Percentiles rank a stretch among this genome's conserved stretches.
Evolutionary conservation across 768 basidiomycete genomes (phyloP).

Genomic region (Pleurotus djamor): DNA sequence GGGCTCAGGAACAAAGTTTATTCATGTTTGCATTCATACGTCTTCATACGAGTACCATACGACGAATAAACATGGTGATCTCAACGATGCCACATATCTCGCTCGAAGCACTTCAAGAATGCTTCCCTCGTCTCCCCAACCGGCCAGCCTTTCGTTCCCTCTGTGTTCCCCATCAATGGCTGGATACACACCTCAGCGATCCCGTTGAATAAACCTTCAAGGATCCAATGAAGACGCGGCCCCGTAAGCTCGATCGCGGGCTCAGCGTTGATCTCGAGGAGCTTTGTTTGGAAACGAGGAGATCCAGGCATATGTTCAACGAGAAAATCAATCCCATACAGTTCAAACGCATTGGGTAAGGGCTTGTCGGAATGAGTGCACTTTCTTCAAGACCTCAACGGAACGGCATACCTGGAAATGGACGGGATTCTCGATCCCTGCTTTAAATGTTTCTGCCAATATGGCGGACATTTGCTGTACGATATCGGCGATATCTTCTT

Average conservation of each 20-base stretch:
- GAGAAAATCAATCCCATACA: slow-evolving; percentile 93
- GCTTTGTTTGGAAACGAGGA: slow-evolving; percentile 52
- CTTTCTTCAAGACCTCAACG: neutral
- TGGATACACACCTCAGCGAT: slow-evolving; percentile 67
- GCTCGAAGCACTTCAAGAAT: slow-evolving; percentile 69
- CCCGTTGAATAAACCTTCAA: slow-evolving; percentile 76
- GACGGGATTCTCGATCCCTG: slow-evolving; percentile 77
- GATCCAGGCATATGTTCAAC: slow-evolving; percentile 42
- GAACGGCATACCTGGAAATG: slow-evolving; percentile 71
- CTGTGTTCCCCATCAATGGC: slow-evolving; percentile 51
- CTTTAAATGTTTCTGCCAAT: slow-evolving; percentile 81
- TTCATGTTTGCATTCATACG: too few species aligned
- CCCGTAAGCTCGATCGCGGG: slow-evolving; percentile 96
- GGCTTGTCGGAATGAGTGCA: slow-evolving; percentile 42
- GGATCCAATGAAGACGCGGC: slow-evolving; percentile 72
- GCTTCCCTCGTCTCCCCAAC: slow-evolving; percentile 51
- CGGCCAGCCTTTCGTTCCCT: slow-evolving; percentile 30
- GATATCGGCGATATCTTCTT: slow-evolving; percentile 40
- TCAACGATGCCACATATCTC: slow-evolving; percentile 27
- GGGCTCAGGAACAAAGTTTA: neutral
- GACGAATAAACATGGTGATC: too few species aligned
- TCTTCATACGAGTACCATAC: too few species aligned
- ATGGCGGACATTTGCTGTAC: slow-evolving; percentile 60
- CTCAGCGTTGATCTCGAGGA: slow-evolving; percentile 93
- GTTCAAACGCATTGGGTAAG: slow-evolving; percentile 89